phyloP scores from a whole-genome alignment of 495 filamentous ascomycete species.

The Trichoderma asperelloides region DNA sequence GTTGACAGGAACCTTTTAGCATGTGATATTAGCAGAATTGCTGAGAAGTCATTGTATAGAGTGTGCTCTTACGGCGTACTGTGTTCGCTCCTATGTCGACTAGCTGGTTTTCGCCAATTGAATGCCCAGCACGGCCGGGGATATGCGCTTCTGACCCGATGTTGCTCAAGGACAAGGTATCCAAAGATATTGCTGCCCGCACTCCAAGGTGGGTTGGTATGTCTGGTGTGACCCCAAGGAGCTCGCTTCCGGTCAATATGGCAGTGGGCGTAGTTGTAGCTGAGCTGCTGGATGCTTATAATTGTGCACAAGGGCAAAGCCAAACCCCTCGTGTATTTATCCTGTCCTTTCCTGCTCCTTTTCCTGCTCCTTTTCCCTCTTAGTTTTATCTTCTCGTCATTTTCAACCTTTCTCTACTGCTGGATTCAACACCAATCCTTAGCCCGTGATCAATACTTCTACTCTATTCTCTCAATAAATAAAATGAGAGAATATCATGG shows the following conservation, averaged over 20 bases:
- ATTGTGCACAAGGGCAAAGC: background rate
- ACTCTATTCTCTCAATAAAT: conserved; percentile 11
- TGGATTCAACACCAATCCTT: conserved; percentile 11
- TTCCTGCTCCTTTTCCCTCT: background rate
- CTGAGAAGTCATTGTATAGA: background rate
- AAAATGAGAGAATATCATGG: conserved; percentile 55
- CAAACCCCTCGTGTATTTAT: conserved; percentile 1
- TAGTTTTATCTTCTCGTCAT: background rate
- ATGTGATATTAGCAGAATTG: background rate
- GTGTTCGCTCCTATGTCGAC: background rate
- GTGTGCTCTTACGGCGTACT: background rate
- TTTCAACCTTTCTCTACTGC: background rate
- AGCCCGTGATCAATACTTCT: background rate
- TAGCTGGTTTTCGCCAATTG: background rate
- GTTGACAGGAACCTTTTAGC: background rate
- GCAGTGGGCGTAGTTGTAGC: background rate
- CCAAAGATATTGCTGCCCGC: conserved; percentile 2
- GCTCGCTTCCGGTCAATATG: background rate
- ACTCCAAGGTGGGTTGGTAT: background rate
- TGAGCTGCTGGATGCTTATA: background rate
- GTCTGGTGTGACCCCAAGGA: background rate
- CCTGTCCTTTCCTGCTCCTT: conserved; percentile 6
- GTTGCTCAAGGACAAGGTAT: background rate
- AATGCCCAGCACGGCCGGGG: background rate
- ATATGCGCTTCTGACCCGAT: background rate